A percentile compares a stretch with the other conserved stretches of the same genome.
Evolutionary conservation across 495 filamentous ascomycete species (phyloP).

Genomic region (Xylaria castorea): DNA sequence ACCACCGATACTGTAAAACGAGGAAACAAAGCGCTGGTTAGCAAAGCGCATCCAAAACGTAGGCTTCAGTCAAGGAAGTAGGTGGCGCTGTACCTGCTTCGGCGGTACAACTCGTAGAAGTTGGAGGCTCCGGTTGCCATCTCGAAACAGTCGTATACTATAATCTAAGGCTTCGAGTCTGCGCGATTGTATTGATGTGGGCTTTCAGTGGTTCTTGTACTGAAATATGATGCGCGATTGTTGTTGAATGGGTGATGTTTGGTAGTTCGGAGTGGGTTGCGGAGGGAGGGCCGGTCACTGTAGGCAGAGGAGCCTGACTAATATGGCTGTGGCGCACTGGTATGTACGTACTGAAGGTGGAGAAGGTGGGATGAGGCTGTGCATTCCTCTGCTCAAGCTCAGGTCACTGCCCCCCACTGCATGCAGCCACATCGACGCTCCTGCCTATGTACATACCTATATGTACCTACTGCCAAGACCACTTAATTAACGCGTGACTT

Average conservation of each 20-base stretch:
- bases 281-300: slow-evolving; percentile 3
- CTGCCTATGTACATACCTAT: slow-evolving; percentile 13
- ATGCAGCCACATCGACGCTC: slow-evolving; percentile 5
- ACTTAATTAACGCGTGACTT: slow-evolving; percentile 47
- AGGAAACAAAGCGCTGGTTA: slow-evolving; percentile 33
- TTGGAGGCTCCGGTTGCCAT: slow-evolving; percentile 48
- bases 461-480: slow-evolving; percentile 19
- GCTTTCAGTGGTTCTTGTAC: not conserved
- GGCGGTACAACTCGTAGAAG: slow-evolving; percentile 96
- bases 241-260: slow-evolving; percentile 28
- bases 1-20: slow-evolving; percentile 74
- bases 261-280: not conserved
- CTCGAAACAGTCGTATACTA: slow-evolving; percentile 15
- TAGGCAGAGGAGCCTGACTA: slow-evolving; percentile 1
- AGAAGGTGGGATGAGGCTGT: slow-evolving; percentile 11
- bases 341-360: not conserved
- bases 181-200: not conserved
- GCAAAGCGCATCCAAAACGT: slow-evolving; percentile 24
- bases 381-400: not conserved
- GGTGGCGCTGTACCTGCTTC: slow-evolving; percentile 77
- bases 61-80: not conserved
- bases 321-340: not conserved
- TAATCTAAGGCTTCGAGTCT: not conserved
- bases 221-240: not conserved
- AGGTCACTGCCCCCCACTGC: too few relatives aligned